Conservation (phyloP, 2,329 filamentous ascomycete genomes). For the Curvularia sp. region DNA sequence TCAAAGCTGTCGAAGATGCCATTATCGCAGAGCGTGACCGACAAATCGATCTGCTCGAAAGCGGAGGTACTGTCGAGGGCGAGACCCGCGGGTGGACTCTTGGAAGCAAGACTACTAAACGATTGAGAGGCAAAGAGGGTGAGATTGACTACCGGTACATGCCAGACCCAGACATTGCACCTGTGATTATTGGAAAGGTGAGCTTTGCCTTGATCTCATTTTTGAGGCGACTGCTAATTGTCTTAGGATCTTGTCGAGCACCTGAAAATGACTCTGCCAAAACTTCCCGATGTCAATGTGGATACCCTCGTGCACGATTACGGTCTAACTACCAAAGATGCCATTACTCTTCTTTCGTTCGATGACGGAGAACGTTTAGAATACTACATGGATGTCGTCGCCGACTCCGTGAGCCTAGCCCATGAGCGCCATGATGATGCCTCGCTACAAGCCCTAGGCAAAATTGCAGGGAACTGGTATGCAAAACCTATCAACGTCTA, state of each 20-base stretch:
- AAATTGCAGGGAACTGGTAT: conserved; percentile 64
- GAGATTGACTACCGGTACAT: conserved; percentile 98
- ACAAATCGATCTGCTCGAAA: conserved; percentile 81
- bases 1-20: conserved; percentile 94
- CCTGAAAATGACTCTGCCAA: conserved; percentile 69
- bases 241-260: conserved; percentile 67
- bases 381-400: conserved; percentile 76
- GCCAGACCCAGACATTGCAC: conserved; percentile 90
- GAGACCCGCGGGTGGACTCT: conserved; percentile 95
- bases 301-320: conserved; percentile 67
- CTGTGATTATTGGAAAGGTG: conserved; percentile 72
- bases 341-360: conserved; percentile 76
- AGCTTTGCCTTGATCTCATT: not conserved
- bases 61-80: conserved; percentile 75
- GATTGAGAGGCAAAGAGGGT: conserved; percentile 89
- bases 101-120: conserved; percentile 79
- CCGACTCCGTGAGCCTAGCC: conserved; percentile 19
- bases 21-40: conserved; percentile 89
- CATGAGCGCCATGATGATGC: conserved; percentile 35
- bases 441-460: conserved; percentile 46
- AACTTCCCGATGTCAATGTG: conserved; percentile 74
- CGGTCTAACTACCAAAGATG: conserved; percentile 79
- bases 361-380: conserved; percentile 81
- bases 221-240: conserved; percentile 13
- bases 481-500: conserved; percentile 9